Evolutionary conservation across 2,329 filamentous ascomycete genomes (phyloP).

Genomic region (Fusarium sp.): DNA sequence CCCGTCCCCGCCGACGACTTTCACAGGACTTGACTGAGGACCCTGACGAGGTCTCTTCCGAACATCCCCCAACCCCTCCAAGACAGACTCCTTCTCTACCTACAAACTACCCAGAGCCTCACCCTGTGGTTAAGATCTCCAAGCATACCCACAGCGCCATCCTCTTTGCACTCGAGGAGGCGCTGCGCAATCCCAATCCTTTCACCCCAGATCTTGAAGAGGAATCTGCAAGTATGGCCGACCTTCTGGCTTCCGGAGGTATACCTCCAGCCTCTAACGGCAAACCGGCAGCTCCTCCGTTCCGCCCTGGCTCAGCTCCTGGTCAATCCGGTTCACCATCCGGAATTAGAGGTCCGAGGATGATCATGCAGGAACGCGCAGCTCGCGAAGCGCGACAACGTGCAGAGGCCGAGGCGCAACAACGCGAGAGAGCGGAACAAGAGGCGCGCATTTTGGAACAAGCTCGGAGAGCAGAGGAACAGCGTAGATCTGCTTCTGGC

Average conservation of each 20-base stretch:
- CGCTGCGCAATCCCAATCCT: constrained; percentile 80
- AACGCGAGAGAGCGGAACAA: constrained; percentile 68
- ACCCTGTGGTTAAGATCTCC: constrained; percentile 74
- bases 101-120: constrained; percentile 53
- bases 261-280: constrained; percentile 66
- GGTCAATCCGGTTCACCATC: constrained; percentile 66
- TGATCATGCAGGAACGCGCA: constrained; percentile 89
- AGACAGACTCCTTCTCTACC: constrained; percentile 46
- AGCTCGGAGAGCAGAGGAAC: constrained; percentile 64
- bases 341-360: constrained; percentile 83
- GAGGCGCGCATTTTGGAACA: constrained; percentile 67
- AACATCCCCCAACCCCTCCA: constrained; percentile 44
- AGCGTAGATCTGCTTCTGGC: constrained; percentile 64
- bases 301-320: constrained; percentile 60
- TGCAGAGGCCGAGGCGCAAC: constrained; percentile 72
- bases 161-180: constrained; percentile 91
- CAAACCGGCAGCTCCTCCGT: constrained; percentile 59
- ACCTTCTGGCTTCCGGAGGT: constrained; percentile 71
- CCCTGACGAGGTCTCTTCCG: constrained; percentile 54
- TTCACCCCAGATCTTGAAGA: constrained; percentile 89
- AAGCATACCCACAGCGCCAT: constrained; percentile 89
- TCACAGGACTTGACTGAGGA: constrained; percentile 63
- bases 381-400: constrained; percentile 79
- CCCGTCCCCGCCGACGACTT: constrained; percentile 49
- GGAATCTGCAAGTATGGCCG: constrained; percentile 92